These are phyloP conservation scores for Picochlorum costavermella DNA, from an alignment of 139 green algal species.

Conservation along the genomic window DNA sequence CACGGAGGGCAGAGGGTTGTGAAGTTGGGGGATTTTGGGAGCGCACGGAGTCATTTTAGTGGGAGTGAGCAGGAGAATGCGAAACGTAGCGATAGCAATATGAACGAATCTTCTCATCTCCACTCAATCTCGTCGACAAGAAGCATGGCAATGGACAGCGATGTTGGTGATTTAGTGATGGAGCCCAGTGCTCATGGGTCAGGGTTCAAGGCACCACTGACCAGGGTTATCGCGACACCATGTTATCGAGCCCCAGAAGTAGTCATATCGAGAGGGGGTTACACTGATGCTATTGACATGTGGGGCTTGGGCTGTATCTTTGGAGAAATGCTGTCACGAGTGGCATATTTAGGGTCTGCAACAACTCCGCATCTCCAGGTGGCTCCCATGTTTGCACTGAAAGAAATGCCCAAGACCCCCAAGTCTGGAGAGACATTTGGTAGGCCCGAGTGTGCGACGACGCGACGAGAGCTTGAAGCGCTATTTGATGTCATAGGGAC, in stretches of 20 bases:
- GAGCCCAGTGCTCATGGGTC: not conserved
- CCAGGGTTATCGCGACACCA: slow-evolving; percentile 47
- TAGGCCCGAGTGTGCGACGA: slow-evolving; percentile 26
- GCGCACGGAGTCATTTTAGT: slow-evolving; percentile 33
- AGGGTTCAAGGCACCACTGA: slow-evolving; percentile 52
- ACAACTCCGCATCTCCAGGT: slow-evolving; percentile 67
- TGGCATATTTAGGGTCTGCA: slow-evolving; percentile 55
- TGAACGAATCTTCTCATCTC: not conserved
- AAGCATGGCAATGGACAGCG: not conserved
- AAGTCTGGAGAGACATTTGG: slow-evolving; percentile 31
- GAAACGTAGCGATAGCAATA: not conserved
- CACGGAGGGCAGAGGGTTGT: slow-evolving; percentile 41
- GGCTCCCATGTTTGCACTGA: slow-evolving; percentile 69
- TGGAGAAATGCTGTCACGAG: slow-evolving; percentile 80
- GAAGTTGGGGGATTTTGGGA: slow-evolving; percentile 82
- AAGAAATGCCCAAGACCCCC: slow-evolving; percentile 52
- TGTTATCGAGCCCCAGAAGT: slow-evolving; percentile 48
- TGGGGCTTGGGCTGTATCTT: slow-evolving; percentile 79
- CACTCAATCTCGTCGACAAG: not conserved
- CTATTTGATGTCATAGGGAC: slow-evolving; percentile 87
- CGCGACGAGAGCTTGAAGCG: slow-evolving; percentile 60
- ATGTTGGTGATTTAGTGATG: not conserved
- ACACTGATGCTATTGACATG: slow-evolving; percentile 70
- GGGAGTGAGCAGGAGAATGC: slow-evolving; percentile 14
- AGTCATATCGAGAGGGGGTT: slow-evolving; percentile 61